Conservation (phyloP, 148 eudicot species). For the Rheum nobile region DNA sequence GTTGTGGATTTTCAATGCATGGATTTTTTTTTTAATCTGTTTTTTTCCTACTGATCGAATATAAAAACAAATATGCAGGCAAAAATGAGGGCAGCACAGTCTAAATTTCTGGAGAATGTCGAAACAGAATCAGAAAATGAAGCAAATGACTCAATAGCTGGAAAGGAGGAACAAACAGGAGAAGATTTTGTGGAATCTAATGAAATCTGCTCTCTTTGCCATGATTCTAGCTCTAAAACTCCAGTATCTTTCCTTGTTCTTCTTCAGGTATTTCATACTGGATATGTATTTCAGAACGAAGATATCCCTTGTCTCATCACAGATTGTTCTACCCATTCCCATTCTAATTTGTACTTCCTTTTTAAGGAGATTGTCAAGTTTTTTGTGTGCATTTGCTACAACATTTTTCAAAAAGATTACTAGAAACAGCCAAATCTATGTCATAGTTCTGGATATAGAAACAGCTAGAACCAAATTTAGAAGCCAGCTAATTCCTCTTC, state of each 20-base stretch:
- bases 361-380: neutral
- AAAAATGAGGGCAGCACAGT: conserved; percentile 89
- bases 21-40: neutral
- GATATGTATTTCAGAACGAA: neutral
- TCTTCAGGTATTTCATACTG: conserved; percentile 55
- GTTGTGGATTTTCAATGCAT: neutral
- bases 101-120: conserved; percentile 65
- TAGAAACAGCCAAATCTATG: neutral
- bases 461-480: neutral
- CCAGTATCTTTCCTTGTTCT: conserved; percentile 72
- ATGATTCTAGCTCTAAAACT: conserved; percentile 56
- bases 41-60: neutral
- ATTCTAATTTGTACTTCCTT: neutral
- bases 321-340: neutral
- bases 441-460: neutral
- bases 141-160: conserved; percentile 34
- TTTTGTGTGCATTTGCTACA: neutral
- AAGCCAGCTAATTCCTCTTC: neutral
- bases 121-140: conserved; percentile 31
- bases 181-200: conserved; percentile 26
- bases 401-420: neutral
- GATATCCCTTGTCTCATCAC: neutral
- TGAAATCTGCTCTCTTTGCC: conserved; percentile 87
- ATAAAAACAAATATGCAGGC: conserved; percentile 38
- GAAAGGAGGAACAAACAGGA: conserved; percentile 29